Conservation (phyloP, 306 rosid genomes). For the Potentilla sterilis region DNA sequence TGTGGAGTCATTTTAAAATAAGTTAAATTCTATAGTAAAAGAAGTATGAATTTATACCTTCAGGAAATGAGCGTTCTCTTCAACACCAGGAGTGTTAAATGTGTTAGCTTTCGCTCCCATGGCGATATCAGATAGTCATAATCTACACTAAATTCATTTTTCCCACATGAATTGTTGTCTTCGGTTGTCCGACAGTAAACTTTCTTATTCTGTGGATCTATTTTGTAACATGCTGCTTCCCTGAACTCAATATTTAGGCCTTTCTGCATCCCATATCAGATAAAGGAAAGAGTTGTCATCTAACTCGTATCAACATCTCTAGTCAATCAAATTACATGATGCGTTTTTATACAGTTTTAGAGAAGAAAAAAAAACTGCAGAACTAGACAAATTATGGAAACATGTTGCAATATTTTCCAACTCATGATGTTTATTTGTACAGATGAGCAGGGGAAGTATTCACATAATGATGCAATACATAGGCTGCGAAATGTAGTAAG, state of each 20-base stretch:
- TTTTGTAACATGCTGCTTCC: slow-evolving; percentile 71
- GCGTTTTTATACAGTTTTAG: background rate
- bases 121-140: slow-evolving; percentile 65
- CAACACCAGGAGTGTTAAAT: slow-evolving; percentile 84
- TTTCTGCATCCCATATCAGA: slow-evolving; percentile 40
- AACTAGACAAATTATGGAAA: background rate
- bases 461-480: background rate
- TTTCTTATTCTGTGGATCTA: slow-evolving; percentile 58
- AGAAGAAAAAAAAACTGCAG: background rate
- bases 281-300: background rate
- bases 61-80: slow-evolving; percentile 69
- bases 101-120: slow-evolving; percentile 80
- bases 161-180: slow-evolving; percentile 43
- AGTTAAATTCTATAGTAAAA: background rate
- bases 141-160: slow-evolving; percentile 60
- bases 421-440: background rate
- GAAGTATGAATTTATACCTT: slow-evolving; percentile 38
- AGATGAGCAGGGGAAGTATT: background rate
- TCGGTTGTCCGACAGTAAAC: slow-evolving; percentile 52
- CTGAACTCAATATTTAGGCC: slow-evolving; percentile 40
- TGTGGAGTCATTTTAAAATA: too few relatives aligned
- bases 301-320: background rate
- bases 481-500: background rate
- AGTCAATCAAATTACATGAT: background rate
- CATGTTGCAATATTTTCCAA: background rate